Evolutionary conservation across 2,329 filamentous ascomycete genomes (phyloP), one percentile per base, ranked within the genome.

Genomic region (Colletotrichum sp.): DNA sequence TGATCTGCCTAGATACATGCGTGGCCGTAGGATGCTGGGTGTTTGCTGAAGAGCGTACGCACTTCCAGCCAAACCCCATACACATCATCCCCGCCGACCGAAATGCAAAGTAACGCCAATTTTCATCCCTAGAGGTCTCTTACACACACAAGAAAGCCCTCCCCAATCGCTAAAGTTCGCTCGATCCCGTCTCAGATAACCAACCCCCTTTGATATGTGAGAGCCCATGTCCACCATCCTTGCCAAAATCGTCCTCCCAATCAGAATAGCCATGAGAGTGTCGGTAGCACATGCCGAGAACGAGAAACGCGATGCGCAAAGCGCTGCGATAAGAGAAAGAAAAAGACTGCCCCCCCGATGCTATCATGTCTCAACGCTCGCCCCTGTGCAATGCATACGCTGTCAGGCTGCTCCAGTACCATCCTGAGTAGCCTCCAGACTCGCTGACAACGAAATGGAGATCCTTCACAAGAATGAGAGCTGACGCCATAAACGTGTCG

Each of bases 121-220:
- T 43, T 56, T 75, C 63, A 59, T 69, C 73, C 73, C 73, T 75
- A 68, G 58, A 68, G 26, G 61, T 75, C 56, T 74, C 69, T 62
- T 73, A 75, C 73, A 75, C 73, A 72, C 73, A 68, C 72, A 66
- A 71, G 68, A 75, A 73, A 75, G 26, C 34, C 38, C 55, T 62
- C 62, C 56, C 69, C 56, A n/a, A 43, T 63, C 55, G 69, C 73
- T 36, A 58, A 62, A 58, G 55, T 32, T 52, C 34, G 38, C 34
- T 63, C 69, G 43, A 48, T 63, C 67, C 69, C 72, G 72, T 72
- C 48, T 58, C 69, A 73, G 56, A 67, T 68, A 52, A n/a, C 38
- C 34, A 52, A n/a, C 38, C 34, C 63, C 62, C 56, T 18, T 48
- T 30, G 36, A 62, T n/a, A 59, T 71, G 34, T 52, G 61, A 74